These are phyloP conservation scores for Kernera saxatilis DNA, from an alignment of 345 rosid species.

Conservation along the genomic window DNA sequence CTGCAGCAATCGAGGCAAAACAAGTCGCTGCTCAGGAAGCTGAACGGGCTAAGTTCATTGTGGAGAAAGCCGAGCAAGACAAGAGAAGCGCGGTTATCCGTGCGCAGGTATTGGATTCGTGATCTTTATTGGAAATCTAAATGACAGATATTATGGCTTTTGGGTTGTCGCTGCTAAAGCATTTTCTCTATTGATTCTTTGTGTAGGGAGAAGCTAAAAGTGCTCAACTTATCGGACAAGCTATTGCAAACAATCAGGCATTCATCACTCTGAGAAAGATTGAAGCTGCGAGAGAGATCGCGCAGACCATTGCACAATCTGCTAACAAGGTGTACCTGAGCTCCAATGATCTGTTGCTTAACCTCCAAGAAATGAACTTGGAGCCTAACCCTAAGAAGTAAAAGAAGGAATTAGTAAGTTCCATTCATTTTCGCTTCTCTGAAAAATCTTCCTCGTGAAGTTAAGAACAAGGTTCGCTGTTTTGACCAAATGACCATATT, in stretches of 20 bases:
- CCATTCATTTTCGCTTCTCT: background rate
- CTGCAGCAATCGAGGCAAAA: slow-evolving; percentile 91
- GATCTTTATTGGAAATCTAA: background rate
- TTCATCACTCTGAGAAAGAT: slow-evolving; percentile 88
- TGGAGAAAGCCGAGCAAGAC: slow-evolving; percentile 97
- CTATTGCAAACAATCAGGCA: slow-evolving; percentile 88
- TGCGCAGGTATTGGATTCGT: slow-evolving; percentile 50
- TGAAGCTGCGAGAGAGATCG: slow-evolving; percentile 93
- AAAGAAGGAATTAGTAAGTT: slow-evolving; percentile 7
- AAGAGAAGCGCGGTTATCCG: slow-evolving; percentile 89
- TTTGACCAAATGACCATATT: slow-evolving; percentile 3
- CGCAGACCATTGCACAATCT: slow-evolving; percentile 64
- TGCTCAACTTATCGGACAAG: slow-evolving; percentile 92
- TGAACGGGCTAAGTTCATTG: slow-evolving; percentile 87
- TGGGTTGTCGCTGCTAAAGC: background rate
- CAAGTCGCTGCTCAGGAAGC: slow-evolving; percentile 99
- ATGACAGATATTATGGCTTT: background rate
- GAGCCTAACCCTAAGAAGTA: slow-evolving; percentile 43
- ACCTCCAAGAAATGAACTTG: slow-evolving; percentile 67
- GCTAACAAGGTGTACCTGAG: slow-evolving; percentile 72
- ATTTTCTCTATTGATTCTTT: background rate
- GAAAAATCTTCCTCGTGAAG: background rate
- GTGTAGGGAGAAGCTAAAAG: slow-evolving; percentile 87
- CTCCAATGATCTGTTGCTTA: slow-evolving; percentile 72
- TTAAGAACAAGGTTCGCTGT: background rate